These are phyloP conservation scores for Meredithiella fracta DNA, from an alignment of 2,329 filamentous ascomycete genomes.

Conservation along the genomic window DNA sequence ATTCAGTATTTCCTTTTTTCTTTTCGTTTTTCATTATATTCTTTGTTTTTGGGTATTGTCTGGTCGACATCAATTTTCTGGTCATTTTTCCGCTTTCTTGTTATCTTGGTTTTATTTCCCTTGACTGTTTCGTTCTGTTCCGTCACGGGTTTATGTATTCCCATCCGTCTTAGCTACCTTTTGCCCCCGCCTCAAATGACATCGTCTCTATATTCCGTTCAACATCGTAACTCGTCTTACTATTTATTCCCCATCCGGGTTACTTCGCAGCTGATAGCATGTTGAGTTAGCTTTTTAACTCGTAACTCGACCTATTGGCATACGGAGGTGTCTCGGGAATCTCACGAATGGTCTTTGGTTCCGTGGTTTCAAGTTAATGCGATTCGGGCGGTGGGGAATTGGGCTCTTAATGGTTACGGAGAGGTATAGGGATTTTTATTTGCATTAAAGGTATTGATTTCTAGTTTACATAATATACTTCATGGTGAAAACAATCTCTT, in stretches of 20 bases:
- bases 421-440: too few species aligned
- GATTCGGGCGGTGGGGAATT: too few species aligned
- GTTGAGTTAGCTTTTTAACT: too few species aligned
- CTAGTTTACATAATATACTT: slow-evolving; percentile 3
- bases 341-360: background rate
- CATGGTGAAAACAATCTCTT: background rate
- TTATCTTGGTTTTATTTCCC: background rate
- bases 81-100: slow-evolving; percentile 2
- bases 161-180: slow-evolving; percentile 16
- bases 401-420: too few species aligned
- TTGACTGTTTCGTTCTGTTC: background rate
- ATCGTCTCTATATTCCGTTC: too few species aligned
- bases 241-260: background rate
- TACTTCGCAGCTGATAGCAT: slow-evolving; percentile 3
- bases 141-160: slow-evolving; percentile 10
- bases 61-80: slow-evolving; percentile 15
- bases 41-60: slow-evolving; percentile 12
- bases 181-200: background rate
- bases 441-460: slow-evolving; percentile 1
- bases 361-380: too few species aligned
- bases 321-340: too few species aligned
- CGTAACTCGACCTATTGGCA: too few species aligned
- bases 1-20: slow-evolving; percentile 20
- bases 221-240: too few species aligned
- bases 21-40: slow-evolving; percentile 21